Evolutionary conservation across 2,329 filamentous ascomycete genomes (phyloP).

Genomic region (Pseudocercospora cruenta): DNA sequence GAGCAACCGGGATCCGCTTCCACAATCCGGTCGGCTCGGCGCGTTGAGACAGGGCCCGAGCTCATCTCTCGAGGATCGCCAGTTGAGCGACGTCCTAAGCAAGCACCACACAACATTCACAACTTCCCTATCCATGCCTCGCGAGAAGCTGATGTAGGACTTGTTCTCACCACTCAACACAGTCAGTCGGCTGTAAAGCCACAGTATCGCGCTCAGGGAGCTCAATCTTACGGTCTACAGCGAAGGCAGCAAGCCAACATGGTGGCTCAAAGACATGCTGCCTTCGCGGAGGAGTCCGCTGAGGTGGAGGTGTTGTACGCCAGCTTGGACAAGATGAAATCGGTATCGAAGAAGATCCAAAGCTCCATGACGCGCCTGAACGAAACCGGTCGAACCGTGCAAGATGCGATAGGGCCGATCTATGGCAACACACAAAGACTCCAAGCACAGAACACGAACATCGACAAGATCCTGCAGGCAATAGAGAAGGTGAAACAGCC

Average conservation of each 20-base stretch:
- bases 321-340: constrained; percentile 85
- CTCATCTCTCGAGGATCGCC: neutral
- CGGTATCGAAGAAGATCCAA: constrained; percentile 94
- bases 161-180: neutral
- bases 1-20: neutral
- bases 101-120: neutral
- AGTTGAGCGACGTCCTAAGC: neutral
- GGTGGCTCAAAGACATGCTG: constrained; percentile 60
- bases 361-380: constrained; percentile 82
- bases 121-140: neutral
- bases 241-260: constrained; percentile 41
- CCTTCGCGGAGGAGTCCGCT: constrained; percentile 67
- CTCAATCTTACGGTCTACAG: neutral
- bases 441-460: constrained; percentile 85
- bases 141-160: neutral
- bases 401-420: constrained; percentile 88
- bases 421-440: constrained; percentile 89
- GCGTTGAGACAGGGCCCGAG: neutral
- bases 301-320: constrained; percentile 69
- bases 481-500: constrained; percentile 89
- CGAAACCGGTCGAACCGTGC: constrained; percentile 84
- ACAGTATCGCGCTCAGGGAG: neutral
- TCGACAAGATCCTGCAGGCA: constrained; percentile 80
- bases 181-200: neutral
- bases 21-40: neutral